Percentiles rank a stretch among this genome's conserved stretches.
phyloP scores from a whole-genome alignment of 345 rosid species.

The Gossypium anomalum region DNA sequence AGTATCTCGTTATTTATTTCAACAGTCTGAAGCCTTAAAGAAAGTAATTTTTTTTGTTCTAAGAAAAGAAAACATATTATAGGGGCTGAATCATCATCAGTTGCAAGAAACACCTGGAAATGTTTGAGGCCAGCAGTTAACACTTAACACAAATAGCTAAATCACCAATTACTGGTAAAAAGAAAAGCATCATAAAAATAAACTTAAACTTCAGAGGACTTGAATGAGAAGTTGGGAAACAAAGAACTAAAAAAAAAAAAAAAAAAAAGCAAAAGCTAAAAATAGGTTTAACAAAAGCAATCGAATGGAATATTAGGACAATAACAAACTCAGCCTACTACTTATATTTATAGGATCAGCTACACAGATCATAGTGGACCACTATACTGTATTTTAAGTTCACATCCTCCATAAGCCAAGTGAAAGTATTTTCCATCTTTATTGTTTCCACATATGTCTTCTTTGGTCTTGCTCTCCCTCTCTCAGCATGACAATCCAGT shows the following conservation, averaged over 20 bases:
- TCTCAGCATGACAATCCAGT: neutral
- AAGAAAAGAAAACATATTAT: conserved; percentile 77
- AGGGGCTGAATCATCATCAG: conserved; percentile 74
- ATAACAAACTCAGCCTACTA: neutral
- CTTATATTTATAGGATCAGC: neutral
- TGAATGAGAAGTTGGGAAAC: neutral
- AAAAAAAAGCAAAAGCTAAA: neutral
- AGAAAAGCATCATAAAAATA: conserved; percentile 4
- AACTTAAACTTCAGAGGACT: conserved; percentile 1
- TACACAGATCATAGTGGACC: neutral
- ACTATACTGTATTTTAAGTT: neutral
- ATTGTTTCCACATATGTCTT: neutral
- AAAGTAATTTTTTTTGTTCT: conserved; percentile 82
- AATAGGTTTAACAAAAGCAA: neutral
- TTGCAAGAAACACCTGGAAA: conserved; percentile 80
- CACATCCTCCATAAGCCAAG: neutral
- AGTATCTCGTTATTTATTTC: conserved; percentile 72
- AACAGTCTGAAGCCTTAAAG: conserved; percentile 72
- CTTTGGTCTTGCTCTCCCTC: conserved; percentile 4
- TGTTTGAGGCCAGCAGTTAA: conserved; percentile 14
- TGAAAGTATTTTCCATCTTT: neutral
- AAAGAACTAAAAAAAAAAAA: neutral
- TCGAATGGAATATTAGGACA: neutral
- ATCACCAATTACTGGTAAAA: conserved; percentile 8
- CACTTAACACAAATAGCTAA: conserved; percentile 16